Base-by-base conservation (phyloP, 306 rosid species). In the Dalbergia cultrata region DNA sequence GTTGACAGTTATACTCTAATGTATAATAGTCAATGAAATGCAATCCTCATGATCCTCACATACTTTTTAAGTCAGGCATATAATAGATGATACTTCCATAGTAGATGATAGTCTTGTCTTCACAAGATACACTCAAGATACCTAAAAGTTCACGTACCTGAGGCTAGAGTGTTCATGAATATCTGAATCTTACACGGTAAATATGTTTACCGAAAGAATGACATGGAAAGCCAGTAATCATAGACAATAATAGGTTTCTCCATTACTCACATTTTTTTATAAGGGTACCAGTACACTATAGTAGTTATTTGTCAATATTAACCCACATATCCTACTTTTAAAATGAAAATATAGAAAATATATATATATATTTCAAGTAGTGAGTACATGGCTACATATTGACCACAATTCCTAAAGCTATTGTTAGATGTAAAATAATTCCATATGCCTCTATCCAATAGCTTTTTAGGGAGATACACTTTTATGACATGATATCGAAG, bases 101-200 rank as follows among this genome's bases (percentile, higher is more conserved):
- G 49, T 43, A 43, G 49, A 43, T 10, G 45, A 53, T 37, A 69
- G 64, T 0, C 16, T 8, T 22, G 66, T 62, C 9, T 52, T n/a
- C 18, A 44, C 52, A 37, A 33, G 34, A 45, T 31, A 50, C 21
- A 58, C 17, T 17, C 9, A 9, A n/a, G 26, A n/a, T 47, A 45
- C 21, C 63, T 31, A 70, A 14, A 64, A 64, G 18, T 26, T 64
- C 54, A 76, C 4, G 65, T 35, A 76, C 74, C 35, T 0, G 31
- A 31, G 62, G 21, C 61, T 58, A 44, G 17, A 69, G 69, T 31
- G 59, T 22, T 67, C 9, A 57, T 41, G 37, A 45, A 14, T 69
- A 22, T n/a, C 53, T 35, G 64, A 57, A 16, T n/a, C 53, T 52
- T 37, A 57, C 31, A 70, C 18, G 14, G 4, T 58, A 79, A 60